A percentile compares a stretch with the other conserved stretches of the same genome.
Conservation (phyloP, 2,329 filamentous ascomycete genomes). For the Fusarium sp. region DNA sequence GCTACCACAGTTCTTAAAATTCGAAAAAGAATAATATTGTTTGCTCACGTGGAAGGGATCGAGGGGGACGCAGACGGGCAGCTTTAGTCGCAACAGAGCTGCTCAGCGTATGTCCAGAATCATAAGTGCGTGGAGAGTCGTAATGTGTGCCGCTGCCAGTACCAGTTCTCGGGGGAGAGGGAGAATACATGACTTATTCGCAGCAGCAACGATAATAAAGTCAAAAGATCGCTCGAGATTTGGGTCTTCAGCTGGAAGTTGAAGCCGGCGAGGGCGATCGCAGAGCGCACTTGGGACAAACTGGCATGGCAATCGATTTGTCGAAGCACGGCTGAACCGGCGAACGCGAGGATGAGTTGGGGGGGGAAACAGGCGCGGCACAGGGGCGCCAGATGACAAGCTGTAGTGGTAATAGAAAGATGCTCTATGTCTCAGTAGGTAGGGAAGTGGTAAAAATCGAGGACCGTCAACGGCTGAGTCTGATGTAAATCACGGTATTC, state of each 20-base stretch:
- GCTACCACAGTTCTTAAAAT: not conserved
- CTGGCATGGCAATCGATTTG: conserved; percentile 45
- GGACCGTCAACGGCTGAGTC: conserved; percentile 7
- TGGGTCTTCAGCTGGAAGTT: conserved; percentile 38
- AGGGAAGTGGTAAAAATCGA: not conserved
- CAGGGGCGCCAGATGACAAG: not conserved
- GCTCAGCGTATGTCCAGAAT: conserved; percentile 41
- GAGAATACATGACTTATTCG: conserved; percentile 46
- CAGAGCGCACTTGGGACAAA: conserved; percentile 39
- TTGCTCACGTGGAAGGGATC: conserved; percentile 48
- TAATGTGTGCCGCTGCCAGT: conserved; percentile 32
- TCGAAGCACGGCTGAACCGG: conserved; percentile 38
- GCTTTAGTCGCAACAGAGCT: conserved; percentile 36
- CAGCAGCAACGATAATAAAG: conserved; percentile 7
- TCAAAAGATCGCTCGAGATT: conserved; percentile 21
- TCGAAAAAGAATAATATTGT: not conserved
- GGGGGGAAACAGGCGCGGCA: not conserved
- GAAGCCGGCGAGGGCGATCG: conserved; percentile 44
- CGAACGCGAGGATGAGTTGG: conserved; percentile 26
- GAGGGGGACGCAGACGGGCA: conserved; percentile 43
- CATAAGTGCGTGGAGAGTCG: conserved; percentile 42
- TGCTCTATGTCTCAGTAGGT: not conserved
- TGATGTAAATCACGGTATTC: not conserved
- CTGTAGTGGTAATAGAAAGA: not conserved
- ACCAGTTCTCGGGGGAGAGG: conserved; percentile 47